Base-by-base conservation (phyloP, 306 rosid species). In the Hippophae gyantsensis region DNA sequence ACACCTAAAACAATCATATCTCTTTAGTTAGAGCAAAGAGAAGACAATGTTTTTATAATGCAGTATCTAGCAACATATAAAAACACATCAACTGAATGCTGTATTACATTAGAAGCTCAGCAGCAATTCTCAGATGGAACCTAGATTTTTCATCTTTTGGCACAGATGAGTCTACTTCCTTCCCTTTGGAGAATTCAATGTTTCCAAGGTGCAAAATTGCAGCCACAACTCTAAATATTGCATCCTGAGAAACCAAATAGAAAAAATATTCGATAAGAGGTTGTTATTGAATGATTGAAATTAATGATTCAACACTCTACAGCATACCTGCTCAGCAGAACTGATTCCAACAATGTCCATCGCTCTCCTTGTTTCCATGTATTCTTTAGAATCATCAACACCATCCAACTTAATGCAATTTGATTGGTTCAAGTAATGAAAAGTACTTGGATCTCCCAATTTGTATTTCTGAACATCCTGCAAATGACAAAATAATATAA, bases 121-220 rank as follows among this genome's bases (percentile, higher is more conserved):
- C 90, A 46, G 86, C 94, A 53, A 86, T 93, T 71, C 69, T 82
- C 43, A 93, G 82, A 69, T 93, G 99, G 67, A 75, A 84, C 85
- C 69, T 52, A 60, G 99, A 93, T 71, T 89, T 93, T 69, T 89
- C 94, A 65, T 89, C 95, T 75, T 89, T 93, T 59, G 97, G 97
- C 69, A 47, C 10, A 63, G 97, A 89, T 12, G 99, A 93, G 78
- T 93, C 99, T 6, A 67, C 66, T 80, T 93, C 99, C 72, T 77
- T 63, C 70, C 99, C 99, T 75, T 93, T 93, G 43, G 89, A 66
- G 81, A 93, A 93, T 69, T 93, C 97, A 72, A 93, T 82, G 72
- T 93, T 93, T 46, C 99, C 99, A 53, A 93, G 90, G 76, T 93
- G 99, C 77, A 93, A 82, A 76, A 93, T 75, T 57, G 97, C 95